These are phyloP conservation scores for Lactarius quietus DNA, from an alignment of 768 basidiomycete species.

Conservation along the genomic window DNA sequence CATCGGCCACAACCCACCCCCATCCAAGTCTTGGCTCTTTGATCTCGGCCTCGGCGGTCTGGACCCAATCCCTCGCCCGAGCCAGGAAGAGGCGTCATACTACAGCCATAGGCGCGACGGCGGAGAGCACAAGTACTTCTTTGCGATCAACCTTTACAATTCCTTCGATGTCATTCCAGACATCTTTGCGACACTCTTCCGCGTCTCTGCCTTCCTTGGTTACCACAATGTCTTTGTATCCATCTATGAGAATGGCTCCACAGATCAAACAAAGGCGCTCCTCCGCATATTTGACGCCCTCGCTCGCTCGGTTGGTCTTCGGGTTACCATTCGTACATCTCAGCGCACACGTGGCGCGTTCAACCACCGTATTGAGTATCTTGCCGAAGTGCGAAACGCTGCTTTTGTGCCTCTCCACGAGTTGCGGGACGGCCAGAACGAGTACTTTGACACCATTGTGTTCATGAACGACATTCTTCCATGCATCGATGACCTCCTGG, in stretches of 20 bases:
- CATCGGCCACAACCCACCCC: constrained; percentile 67
- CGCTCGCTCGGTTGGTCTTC: constrained; percentile 83
- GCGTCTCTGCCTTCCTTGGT: constrained; percentile 85
- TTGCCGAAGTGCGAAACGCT: constrained; percentile 99
- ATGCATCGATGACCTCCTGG: constrained; percentile 95
- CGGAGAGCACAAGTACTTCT: constrained; percentile 94
- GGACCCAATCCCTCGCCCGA: constrained; percentile 37
- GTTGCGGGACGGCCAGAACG: constrained; percentile 84
- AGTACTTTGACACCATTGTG: constrained; percentile 93
- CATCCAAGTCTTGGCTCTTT: constrained; percentile 58
- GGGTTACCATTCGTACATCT: constrained; percentile 89
- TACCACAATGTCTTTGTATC: constrained; percentile 98
- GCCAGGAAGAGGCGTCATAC: constrained; percentile 38
- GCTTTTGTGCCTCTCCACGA: constrained; percentile 96
- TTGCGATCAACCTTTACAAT: constrained; percentile 99
- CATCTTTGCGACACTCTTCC: constrained; percentile 93
- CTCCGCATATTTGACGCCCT: constrained; percentile 94
- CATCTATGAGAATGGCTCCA: constrained; percentile 99
- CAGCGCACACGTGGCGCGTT: constrained; percentile 92
- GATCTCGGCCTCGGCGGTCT: constrained; percentile 42
- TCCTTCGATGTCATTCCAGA: constrained; percentile 99
- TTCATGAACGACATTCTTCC: constrained; percentile 99
- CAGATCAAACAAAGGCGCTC: constrained; percentile 96
- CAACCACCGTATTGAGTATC: constrained; percentile 99
- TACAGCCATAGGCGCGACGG: constrained; percentile 34